Base-by-base conservation (phyloP, 306 rosid genomes). In the Glycine tomentella region DNA sequence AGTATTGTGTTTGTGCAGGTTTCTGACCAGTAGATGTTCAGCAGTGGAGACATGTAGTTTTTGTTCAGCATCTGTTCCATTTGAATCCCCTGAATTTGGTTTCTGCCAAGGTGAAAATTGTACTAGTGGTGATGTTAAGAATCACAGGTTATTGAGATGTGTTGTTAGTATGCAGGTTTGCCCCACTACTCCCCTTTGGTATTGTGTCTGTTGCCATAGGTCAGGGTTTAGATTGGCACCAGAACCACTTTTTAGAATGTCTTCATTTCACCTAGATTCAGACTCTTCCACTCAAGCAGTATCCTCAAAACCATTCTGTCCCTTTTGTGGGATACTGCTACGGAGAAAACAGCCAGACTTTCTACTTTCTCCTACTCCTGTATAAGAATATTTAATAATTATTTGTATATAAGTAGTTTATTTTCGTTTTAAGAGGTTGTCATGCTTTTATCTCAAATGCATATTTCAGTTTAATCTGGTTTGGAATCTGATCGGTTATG, bases 111-210 rank as follows among this genome's bases (percentile, higher is more conserved):
- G 93, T 31, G 82, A 52, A 69, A 76, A 63, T 53, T 6, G 57
- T 78, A 59, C 52, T 8, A 38, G 44, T 2, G 86, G 68, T 31
- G 80, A 63, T 42, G 82, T 68, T 56, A 81, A 88, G 77, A 80
- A 85, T 44, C 99, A 89, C 86, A 89, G 82, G 83, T 84, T 89
- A 77, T 73, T 59, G 67, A 91, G 99, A 81, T 95, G 99, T 78
- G 84, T 95, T 14, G 88, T 92, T 82, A 76, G 86, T 62, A 95
- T 95, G 99, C 91, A 91, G 86, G 80, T 90, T 84, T 95, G 99
- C 82, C 95, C 97, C 20, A 61, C 56, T 20, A 86, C 83, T 75
- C 93, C 99, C 14, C 62, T 86, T 51, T 95, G 99, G 99, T 89
- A 89, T 76, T 95, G 99, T 77, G 76, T 74, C 13, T 93, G 97